Conservation (phyloP, 352 stramenopile species). For the Phytophthora fragariaefolia region DNA sequence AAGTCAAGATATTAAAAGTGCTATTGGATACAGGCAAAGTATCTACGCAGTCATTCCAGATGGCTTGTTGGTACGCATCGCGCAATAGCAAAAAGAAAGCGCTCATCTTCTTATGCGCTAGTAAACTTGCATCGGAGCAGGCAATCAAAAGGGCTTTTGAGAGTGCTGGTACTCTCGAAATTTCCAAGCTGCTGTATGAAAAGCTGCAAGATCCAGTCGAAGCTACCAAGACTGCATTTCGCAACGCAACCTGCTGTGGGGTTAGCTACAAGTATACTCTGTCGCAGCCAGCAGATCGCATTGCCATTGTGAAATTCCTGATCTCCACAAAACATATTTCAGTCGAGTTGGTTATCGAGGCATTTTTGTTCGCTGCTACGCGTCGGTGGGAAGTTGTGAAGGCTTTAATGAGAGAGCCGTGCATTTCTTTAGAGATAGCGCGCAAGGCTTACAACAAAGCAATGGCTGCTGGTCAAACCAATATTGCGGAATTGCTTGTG, state of each 20-base stretch:
- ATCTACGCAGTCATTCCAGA: not conserved
- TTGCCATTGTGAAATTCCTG: slow-evolving; percentile 3
- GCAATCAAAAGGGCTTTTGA: not conserved
- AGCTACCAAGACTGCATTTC: slow-evolving; percentile 2
- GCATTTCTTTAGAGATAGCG: not conserved
- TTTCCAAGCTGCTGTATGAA: slow-evolving; percentile 4
- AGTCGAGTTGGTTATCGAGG: not conserved
- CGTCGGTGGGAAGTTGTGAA: not conserved
- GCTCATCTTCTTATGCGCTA: not conserved
- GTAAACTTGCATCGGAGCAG: not conserved
- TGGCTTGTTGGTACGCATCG: not conserved
- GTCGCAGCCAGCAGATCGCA: not conserved
- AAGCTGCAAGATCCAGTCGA: not conserved
- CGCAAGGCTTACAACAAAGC: not conserved
- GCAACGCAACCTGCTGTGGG: not conserved
- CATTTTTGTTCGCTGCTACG: not conserved
- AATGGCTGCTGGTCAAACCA: not conserved
- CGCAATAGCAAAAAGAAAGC: not conserved
- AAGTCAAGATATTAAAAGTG: not conserved
- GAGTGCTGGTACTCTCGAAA: not conserved
- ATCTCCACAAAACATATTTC: not conserved
- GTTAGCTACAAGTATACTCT: not conserved
- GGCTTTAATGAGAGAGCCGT: not conserved
- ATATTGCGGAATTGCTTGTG: not conserved
- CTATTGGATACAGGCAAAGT: not conserved